Base-by-base conservation (phyloP, 2,329 filamentous ascomycete genomes). In the Phyllosticta citrichinensis region DNA sequence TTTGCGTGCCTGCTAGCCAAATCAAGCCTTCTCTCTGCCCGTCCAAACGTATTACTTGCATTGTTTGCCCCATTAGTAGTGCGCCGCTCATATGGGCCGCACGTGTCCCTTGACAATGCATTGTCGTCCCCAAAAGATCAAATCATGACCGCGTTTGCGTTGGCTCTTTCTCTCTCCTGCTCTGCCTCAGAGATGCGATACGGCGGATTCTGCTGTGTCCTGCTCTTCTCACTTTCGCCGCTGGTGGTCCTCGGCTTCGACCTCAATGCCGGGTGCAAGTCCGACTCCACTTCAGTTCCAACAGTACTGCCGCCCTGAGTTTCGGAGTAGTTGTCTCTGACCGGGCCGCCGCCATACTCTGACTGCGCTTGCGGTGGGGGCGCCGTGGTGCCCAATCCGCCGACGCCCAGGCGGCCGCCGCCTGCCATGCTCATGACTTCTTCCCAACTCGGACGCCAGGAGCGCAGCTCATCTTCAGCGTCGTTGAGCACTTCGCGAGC, bases 401-500 rank as follows among this genome's bases (percentile, higher is more conserved):
- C 77, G n/a, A 69, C 66, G 24, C 80, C 80, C 47, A 84, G 69
- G n/a, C 40, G 40, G 17, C 40, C 40, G 27, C 75, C 75, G 10
- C 75, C 77, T 6, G 79, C 78, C 2, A 77, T 71, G 6, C 54
- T 40, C 5, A 50, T 19, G 59, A 87, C 79, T 2, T 83, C 81
- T 65, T 84, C 81, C 12, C 83, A 69, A 25, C 75, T 76, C 27
- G 82, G 75, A 60, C 78, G 74, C 90, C 93, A 97, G 51, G 84
- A 82, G 60, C 87, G 84, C 63, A 99, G 83, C 67, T 96, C 90
- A 59, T 90, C 87, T 74, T 99, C 94, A 52, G 91, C 92, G 64
- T 97, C 92, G 69, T 95, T 94, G 25, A 99, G 83, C 54, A 97
- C 84, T 72, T 95, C 88, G 58, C 91, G 86, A 2, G 90, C 91